Percentiles rank a stretch among this genome's conserved stretches.
These are phyloP conservation scores for Aurantiochytrium sp. DNA, from an alignment of 108 stramenopile species.

Conservation along the genomic window DNA sequence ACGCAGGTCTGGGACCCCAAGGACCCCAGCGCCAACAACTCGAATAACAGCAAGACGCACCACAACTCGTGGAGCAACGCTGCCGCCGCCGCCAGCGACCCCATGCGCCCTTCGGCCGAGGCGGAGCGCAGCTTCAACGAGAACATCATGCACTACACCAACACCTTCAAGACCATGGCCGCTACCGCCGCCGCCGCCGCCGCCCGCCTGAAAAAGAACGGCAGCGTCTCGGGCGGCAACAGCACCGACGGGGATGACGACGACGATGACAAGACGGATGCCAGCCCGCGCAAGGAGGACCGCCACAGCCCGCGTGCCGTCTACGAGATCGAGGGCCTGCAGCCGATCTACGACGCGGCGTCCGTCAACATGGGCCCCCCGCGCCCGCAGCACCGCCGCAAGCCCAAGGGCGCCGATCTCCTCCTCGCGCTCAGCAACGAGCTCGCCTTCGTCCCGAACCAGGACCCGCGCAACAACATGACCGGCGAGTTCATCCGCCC, in stretches of 20 bases:
- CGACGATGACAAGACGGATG: too few species aligned
- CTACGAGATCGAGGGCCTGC: background rate
- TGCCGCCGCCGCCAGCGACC: background rate
- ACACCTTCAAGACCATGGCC: background rate
- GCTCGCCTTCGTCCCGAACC: background rate
- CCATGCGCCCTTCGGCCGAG: background rate
- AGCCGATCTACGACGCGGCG: too few species aligned
- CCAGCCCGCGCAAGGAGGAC: too few species aligned
- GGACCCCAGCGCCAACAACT: background rate
- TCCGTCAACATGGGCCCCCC: background rate
- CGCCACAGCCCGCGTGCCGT: background rate
- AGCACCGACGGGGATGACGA: too few species aligned
- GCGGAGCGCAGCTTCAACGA: background rate
- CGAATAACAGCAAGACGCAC: background rate
- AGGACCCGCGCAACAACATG: slow-evolving; percentile 13
- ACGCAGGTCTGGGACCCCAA: slow-evolving; percentile 27
- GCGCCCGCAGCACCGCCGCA: background rate
- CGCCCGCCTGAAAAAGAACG: too few species aligned
- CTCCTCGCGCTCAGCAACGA: background rate
- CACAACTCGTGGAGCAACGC: background rate
- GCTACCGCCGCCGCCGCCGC: background rate
- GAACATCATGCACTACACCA: slow-evolving; percentile 22
- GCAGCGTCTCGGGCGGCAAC: too few species aligned
- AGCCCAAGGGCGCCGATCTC: background rate
- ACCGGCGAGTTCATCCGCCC: slow-evolving; percentile 9